Evolutionary conservation across 805 yeast genomes (phyloP), one percentile per base, ranked within the genome.

Genomic region (Lachancea waltii): DNA sequence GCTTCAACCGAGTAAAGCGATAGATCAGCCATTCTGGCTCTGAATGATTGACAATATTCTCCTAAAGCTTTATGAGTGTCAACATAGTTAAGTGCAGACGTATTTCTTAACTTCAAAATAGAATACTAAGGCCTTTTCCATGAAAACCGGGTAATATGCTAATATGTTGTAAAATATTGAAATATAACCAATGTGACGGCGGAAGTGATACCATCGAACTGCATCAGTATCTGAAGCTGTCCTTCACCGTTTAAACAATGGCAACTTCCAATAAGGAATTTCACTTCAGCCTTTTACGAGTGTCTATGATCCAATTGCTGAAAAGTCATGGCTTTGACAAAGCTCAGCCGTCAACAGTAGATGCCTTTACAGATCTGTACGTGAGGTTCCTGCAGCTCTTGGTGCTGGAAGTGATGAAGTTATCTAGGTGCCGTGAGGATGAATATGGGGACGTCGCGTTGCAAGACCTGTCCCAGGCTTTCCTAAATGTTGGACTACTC

Each of bases 1-100:
- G 96, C 92, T 27, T 82, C 73, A 36, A 90, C 79, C 6, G 96
- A 71, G 67, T 90, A 89, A 42, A 92, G 70, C 7, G 94, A 80
- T 28, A 74, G 62, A 47, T 72, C 71, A 32, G 66, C 54, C 50
- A 48, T 49, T 16, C 16, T 34, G 4, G n/a, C n/a, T n/a, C n/a
- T n/a, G n/a, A n/a, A n/a, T n/a, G n/a, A n/a, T n/a, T n/a, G n/a
- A n/a, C n/a, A n/a, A n/a, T n/a, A n/a, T n/a, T n/a, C n/a, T n/a
- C n/a, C n/a, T n/a, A n/a, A n/a, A n/a, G n/a, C n/a, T n/a, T n/a
- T n/a, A n/a, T n/a, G n/a, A n/a, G n/a, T n/a, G n/a, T n/a, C n/a
- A n/a, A n/a, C n/a, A n/a, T n/a, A n/a, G n/a, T n/a, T n/a, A 20
- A 32, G 25, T 9, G 3, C 13, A 11, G 26, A 23, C 26, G 10